Conservation (phyloP, 306 rosid genomes). For the Pachyrhizus erosus region DNA sequence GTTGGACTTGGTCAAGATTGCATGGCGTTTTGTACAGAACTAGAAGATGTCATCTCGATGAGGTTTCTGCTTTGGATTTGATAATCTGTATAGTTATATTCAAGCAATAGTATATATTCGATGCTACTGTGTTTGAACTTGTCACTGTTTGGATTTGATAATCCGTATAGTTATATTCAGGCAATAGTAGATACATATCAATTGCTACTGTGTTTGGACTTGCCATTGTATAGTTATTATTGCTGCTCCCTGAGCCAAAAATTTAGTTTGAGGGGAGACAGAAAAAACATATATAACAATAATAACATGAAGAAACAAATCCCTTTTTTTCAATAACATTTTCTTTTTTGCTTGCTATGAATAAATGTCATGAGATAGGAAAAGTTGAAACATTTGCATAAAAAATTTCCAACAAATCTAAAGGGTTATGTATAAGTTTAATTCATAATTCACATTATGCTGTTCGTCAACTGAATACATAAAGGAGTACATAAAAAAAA, state of each 20-base stretch:
- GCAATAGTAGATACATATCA: neutral
- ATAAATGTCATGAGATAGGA: neutral
- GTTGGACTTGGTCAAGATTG: constrained; percentile 94
- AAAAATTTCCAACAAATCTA: neutral
- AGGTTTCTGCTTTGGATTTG: constrained; percentile 56
- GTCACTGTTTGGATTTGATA: constrained; percentile 12
- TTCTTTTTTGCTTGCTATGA: neutral
- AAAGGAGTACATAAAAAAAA: neutral
- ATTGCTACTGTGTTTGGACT: neutral
- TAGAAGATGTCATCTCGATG: constrained; percentile 95
- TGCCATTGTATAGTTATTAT: constrained; percentile 7
- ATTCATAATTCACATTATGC: neutral
- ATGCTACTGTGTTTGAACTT: neutral
- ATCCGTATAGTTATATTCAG: constrained; percentile 1
- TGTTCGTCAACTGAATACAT: neutral
- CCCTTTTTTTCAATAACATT: neutral
- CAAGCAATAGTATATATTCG: neutral
- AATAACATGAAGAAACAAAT: neutral
- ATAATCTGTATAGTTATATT: constrained; percentile 19
- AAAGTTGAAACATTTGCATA: neutral
- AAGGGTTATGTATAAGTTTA: neutral
- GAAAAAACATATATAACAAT: neutral
- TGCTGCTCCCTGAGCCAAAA: neutral
- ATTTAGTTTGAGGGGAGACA: neutral
- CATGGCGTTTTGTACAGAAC: constrained; percentile 85